phyloP scores from a whole-genome alignment of 2,329 filamentous ascomycete genomes.

The Verticillium zaregamsianum region DNA sequence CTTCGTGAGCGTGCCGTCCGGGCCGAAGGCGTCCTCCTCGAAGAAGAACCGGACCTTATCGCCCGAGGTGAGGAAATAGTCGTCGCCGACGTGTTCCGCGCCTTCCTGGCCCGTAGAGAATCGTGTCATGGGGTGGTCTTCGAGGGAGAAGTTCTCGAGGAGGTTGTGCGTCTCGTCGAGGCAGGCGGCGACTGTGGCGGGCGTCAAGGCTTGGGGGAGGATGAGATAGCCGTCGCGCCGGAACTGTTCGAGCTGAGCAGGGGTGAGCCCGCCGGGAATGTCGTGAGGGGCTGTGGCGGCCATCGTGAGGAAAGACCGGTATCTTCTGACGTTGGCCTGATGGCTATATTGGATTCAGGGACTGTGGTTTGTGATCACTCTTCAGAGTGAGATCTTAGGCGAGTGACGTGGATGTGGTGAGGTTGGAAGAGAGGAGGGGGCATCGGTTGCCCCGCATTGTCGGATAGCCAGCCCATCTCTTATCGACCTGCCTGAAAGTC shows the following conservation, averaged over 20 bases:
- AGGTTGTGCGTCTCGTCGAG: conserved; percentile 71
- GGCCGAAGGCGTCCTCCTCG: conserved; percentile 84
- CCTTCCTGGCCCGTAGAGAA: conserved; percentile 76
- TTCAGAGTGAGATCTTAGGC: background rate
- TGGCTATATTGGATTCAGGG: background rate
- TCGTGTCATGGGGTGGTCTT: conserved; percentile 84
- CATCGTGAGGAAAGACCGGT: background rate
- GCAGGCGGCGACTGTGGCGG: conserved; percentile 61
- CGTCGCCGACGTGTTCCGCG: conserved; percentile 80
- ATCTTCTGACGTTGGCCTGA: background rate
- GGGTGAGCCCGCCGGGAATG: conserved; percentile 53
- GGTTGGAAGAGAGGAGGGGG: background rate
- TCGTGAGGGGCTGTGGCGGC: background rate
- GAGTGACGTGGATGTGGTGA: background rate
- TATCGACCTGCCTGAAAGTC: too few species aligned
- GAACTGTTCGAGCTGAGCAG: conserved; percentile 69
- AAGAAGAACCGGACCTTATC: conserved; percentile 97
- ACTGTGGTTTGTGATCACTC: background rate
- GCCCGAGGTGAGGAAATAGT: conserved; percentile 86
- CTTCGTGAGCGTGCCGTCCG: conserved; percentile 60
- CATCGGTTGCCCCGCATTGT: background rate
- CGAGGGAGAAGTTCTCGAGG: conserved; percentile 72
- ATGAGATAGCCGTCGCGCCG: conserved; percentile 84
- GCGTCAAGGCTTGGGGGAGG: conserved; percentile 70
- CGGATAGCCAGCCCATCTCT: background rate